Conservation (phyloP, 441 rosid species). For the Codiaeum variegatum region DNA sequence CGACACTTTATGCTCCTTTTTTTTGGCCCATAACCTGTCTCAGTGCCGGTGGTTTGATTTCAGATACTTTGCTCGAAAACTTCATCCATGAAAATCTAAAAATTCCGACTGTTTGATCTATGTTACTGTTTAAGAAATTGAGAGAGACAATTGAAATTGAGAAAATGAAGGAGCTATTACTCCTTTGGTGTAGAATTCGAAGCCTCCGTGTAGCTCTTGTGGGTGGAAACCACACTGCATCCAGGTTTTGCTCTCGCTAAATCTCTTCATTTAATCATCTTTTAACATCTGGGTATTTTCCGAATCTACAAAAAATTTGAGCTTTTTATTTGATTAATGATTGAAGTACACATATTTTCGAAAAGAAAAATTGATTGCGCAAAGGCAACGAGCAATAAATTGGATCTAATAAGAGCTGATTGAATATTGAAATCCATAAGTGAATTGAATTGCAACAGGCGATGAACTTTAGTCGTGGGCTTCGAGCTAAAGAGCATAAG, state of each 20-base stretch:
- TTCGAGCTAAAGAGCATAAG: slow-evolving; percentile 15
- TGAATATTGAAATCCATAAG: no score
- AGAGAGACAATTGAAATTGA: slow-evolving; percentile 32
- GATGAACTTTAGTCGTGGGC: slow-evolving; percentile 10
- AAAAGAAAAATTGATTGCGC: background rate
- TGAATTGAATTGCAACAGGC: no score
- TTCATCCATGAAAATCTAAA: slow-evolving; percentile 8
- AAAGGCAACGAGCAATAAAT: slow-evolving; percentile 18
- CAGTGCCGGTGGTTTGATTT: slow-evolving; percentile 8
- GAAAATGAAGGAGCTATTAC: slow-evolving; percentile 37
- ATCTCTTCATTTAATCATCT: slow-evolving; percentile 7
- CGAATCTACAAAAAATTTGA: background rate
- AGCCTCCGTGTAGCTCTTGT: slow-evolving; percentile 54
- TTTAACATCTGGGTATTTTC: slow-evolving; percentile 24
- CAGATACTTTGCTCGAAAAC: slow-evolving; percentile 6
- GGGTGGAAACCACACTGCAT: slow-evolving; percentile 86
- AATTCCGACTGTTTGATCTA: slow-evolving; percentile 9
- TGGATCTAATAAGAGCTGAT: no score
- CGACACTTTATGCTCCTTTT: background rate
- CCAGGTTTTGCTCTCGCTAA: slow-evolving; percentile 85
- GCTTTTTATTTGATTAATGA: slow-evolving; percentile 13
- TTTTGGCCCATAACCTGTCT: background rate
- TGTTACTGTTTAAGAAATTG: background rate
- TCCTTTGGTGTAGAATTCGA: slow-evolving; percentile 39
- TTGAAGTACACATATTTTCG: slow-evolving; percentile 1